Conservation (phyloP, 2,329 filamentous ascomycete genomes). For the Gaeumannomyces sp. region DNA sequence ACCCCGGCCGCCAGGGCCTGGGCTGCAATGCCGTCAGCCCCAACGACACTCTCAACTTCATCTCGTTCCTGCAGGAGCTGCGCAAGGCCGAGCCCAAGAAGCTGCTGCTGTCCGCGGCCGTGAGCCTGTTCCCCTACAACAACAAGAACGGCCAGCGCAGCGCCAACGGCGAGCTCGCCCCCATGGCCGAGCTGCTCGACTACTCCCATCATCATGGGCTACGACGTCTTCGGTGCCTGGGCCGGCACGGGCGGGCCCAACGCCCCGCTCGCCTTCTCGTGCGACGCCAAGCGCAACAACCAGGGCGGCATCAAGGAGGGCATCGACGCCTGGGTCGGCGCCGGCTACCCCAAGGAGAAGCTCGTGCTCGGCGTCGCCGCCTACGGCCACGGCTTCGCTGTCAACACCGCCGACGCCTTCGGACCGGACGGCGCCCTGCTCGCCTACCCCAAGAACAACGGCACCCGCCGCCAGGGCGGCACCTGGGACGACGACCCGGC, state of each 20-base stretch:
- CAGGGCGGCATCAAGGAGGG: constrained; percentile 14
- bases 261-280: constrained; percentile 12
- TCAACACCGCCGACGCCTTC: constrained; percentile 13
- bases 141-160: constrained; percentile 10
- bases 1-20: constrained; percentile 26
- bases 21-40: constrained; percentile 13
- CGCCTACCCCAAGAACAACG: constrained; percentile 16
- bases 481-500: constrained; percentile 17
- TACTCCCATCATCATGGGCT: constrained; percentile 18
- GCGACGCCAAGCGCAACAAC: constrained; percentile 16
- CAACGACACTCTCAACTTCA: constrained; percentile 15
- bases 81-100: constrained; percentile 9
- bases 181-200: constrained; percentile 16
- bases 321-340: constrained; percentile 13
- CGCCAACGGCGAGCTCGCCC: constrained; percentile 11
- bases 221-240: constrained; percentile 18
- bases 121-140: constrained; percentile 17
- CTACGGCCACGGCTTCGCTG: constrained; percentile 17
- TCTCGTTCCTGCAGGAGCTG: constrained; percentile 15
- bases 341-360: constrained; percentile 15
- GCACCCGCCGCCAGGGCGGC: constrained; percentile 15
- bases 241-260: constrained; percentile 15
- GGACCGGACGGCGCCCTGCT: constrained; percentile 10
- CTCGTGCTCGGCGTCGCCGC: constrained; percentile 14
- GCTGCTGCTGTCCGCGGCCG: constrained; percentile 15